A percentile compares a stretch with the other conserved stretches of the same genome.
Evolutionary conservation across 1,139 yeast species (phyloP).

Genomic region (Nakaseomyces glabratus): DNA sequence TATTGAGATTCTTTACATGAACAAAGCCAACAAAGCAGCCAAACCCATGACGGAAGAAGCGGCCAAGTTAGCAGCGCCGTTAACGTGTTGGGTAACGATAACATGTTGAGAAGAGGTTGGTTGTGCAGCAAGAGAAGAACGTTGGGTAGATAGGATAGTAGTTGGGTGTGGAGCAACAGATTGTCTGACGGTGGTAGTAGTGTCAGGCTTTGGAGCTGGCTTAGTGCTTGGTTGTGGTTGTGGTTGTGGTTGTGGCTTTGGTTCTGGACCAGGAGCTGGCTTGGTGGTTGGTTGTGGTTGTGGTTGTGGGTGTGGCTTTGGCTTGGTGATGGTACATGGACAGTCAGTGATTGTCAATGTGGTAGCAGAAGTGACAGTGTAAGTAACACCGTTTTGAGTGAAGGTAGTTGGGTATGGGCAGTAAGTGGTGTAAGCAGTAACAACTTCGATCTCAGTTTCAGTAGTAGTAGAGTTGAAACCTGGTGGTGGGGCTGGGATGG

Average conservation of each 20-base stretch:
- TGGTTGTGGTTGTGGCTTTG: constrained; percentile 5
- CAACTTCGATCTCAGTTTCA: constrained; percentile 4
- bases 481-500: background rate
- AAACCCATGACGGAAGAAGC: constrained; percentile 9
- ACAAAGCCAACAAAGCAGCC: constrained; percentile 9
- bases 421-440: constrained; percentile 37
- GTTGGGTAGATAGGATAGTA: constrained; percentile 7
- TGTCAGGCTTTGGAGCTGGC: constrained; percentile 8
- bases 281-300: constrained; percentile 4
- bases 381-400: constrained; percentile 36
- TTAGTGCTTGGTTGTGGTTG: background rate
- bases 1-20: too few species aligned
- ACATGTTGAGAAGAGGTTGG: constrained; percentile 8
- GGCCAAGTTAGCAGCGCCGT: constrained; percentile 14
- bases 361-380: constrained; percentile 8
- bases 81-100: constrained; percentile 10
- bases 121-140: constrained; percentile 9
- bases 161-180: constrained; percentile 11
- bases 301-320: constrained; percentile 11
- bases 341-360: constrained; percentile 9
- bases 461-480: constrained; percentile 5
- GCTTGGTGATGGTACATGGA: constrained; percentile 7
- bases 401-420: constrained; percentile 49
- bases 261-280: background rate
- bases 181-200: background rate